Evolutionary conservation across 148 eudicot species (phyloP).

Genomic region (Oxyria digyna): DNA sequence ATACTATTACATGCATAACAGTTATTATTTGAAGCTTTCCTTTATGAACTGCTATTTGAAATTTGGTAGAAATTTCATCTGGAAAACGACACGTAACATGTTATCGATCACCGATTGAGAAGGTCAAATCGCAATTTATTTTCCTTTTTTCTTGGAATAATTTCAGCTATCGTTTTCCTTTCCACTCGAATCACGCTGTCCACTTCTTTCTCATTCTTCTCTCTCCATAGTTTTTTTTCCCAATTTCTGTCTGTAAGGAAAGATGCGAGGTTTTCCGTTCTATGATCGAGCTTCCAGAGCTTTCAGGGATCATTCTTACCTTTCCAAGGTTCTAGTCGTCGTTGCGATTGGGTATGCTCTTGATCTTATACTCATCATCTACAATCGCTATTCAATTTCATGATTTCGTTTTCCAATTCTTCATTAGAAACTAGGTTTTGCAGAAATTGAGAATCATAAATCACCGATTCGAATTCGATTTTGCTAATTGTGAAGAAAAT

Average conservation of each 20-base stretch:
- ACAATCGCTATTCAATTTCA: neutral
- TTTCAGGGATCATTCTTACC: slow-evolving; percentile 31
- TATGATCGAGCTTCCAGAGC: slow-evolving; percentile 27
- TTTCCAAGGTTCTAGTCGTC: neutral
- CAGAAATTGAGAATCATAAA: neutral
- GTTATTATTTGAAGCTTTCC: no score
- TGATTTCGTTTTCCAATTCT: neutral
- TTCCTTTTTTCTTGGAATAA: neutral
- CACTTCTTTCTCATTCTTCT: neutral
- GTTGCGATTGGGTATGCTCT: slow-evolving; percentile 4
- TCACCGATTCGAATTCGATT: neutral
- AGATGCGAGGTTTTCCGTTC: slow-evolving; percentile 21
- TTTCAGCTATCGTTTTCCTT: neutral
- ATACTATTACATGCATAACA: no score
- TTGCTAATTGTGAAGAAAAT: neutral
- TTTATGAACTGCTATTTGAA: no score
- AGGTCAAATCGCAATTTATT: neutral
- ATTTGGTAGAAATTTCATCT: no score
- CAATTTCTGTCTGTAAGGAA: neutral
- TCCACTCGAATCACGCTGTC: slow-evolving; percentile 6
- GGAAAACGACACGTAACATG: neutral
- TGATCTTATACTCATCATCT: neutral
- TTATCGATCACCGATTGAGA: neutral
- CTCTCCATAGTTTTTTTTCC: slow-evolving; percentile 4
- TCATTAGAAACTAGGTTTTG: neutral